Evolutionary conservation across 75 land plant species (phyloP).

Genomic region (Adiantum capillusveneris): DNA sequence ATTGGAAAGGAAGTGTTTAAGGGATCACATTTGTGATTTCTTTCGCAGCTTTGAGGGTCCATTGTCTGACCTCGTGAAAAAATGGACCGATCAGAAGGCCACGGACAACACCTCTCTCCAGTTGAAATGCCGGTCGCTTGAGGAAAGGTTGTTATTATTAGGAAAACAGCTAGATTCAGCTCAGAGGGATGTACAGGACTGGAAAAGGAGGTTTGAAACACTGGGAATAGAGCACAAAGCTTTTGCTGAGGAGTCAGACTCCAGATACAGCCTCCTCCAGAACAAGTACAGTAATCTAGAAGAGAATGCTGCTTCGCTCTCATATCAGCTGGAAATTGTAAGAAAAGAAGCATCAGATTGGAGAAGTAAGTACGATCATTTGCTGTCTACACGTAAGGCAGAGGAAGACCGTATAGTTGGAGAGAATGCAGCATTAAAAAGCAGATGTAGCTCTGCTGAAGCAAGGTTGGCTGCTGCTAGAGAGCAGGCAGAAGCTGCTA

Average conservation of each 20-base stretch:
- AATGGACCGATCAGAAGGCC: constrained; percentile 45
- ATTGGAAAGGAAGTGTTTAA: too few relatives aligned
- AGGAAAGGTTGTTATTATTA: constrained; percentile 56
- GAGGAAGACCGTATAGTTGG: constrained; percentile 50
- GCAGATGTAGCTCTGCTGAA: constrained; percentile 70
- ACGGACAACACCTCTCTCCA: constrained; percentile 54
- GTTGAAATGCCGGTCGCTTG: constrained; percentile 70
- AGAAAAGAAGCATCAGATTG: constrained; percentile 52
- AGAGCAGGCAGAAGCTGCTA: constrained; percentile 76
- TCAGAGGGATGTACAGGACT: constrained; percentile 69
- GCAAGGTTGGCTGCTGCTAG: constrained; percentile 82
- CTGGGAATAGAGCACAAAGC: constrained; percentile 59
- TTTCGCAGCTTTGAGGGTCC: constrained; percentile 77
- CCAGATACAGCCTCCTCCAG: constrained; percentile 50
- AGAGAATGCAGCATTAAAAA: constrained; percentile 55
- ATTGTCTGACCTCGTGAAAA: constrained; percentile 57
- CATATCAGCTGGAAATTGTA: constrained; percentile 44
- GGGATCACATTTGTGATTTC: background rate
- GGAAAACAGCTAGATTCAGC: constrained; percentile 74
- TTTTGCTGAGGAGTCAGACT: constrained; percentile 55
- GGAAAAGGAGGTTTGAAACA: constrained; percentile 76
- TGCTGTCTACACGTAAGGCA: constrained; percentile 32
- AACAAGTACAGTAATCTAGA: constrained; percentile 52
- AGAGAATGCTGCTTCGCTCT: constrained; percentile 43
- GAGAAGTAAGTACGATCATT: constrained; percentile 68